Percentiles rank a stretch among this genome's conserved stretches.
phyloP scores from a whole-genome alignment of 805 yeast genomes.

The Metschnikowia aberdeeniae region DNA sequence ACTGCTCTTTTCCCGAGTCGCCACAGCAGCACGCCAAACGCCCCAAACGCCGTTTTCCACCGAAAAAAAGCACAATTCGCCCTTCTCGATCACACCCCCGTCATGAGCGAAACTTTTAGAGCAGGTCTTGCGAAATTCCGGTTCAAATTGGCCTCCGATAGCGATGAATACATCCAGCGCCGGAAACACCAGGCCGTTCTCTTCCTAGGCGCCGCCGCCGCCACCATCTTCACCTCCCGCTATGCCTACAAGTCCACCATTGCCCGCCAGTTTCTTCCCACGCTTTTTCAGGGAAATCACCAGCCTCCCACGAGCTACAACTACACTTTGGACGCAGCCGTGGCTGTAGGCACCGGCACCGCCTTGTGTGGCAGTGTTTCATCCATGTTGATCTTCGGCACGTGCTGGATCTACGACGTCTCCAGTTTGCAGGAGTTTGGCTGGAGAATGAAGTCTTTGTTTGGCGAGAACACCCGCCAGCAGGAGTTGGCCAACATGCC shows the following conservation, averaged over 20 bases:
- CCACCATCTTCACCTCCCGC: constrained; percentile 68
- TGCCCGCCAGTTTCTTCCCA: constrained; percentile 70
- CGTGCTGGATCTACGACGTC: constrained; percentile 78
- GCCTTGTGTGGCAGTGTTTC: constrained; percentile 67
- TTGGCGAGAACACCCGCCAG: constrained; percentile 68
- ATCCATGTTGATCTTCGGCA: constrained; percentile 68
- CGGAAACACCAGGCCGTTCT: constrained; percentile 67
- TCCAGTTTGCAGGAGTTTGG: constrained; percentile 68
- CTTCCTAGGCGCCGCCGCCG: constrained; percentile 68
- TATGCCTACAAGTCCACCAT: constrained; percentile 72
- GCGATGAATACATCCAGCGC: constrained; percentile 52
- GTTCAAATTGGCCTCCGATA: constrained; percentile 34
- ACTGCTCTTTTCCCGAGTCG: too few species aligned
- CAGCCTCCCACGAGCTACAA: constrained; percentile 75
- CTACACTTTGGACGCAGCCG: constrained; percentile 76
- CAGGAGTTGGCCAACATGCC: constrained; percentile 41
- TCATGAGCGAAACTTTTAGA: background rate
- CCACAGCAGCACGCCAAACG: too few species aligned
- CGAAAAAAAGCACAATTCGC: background rate
- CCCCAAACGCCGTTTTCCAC: background rate
- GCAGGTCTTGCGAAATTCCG: constrained; percentile 8
- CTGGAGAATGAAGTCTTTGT: constrained; percentile 52
- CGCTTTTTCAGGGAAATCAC: constrained; percentile 78
- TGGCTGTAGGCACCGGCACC: constrained; percentile 81
- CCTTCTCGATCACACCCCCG: background rate